Evolutionary conservation across 1,284 basidiomycete species (phyloP).

Genomic region (Ustilago loliicola): DNA sequence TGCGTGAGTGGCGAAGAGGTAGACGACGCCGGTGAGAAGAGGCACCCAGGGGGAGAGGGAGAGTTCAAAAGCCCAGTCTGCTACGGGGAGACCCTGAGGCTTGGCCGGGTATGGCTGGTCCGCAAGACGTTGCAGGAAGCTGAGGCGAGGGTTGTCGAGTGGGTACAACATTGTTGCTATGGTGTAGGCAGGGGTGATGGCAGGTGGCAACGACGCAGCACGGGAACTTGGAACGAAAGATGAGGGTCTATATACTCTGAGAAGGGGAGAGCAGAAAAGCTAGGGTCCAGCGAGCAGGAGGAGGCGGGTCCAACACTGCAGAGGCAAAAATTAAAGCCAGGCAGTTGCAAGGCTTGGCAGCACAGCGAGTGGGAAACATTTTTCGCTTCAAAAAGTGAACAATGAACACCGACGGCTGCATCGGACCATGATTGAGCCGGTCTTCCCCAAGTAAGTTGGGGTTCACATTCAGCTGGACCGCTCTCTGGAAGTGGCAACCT

Average conservation of each 20-base stretch:
- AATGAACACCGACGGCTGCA: background rate
- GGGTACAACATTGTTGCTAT: slow-evolving; percentile 34
- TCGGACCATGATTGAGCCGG: background rate
- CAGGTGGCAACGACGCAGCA: background rate
- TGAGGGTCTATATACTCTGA: background rate
- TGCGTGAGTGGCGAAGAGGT: slow-evolving; percentile 53
- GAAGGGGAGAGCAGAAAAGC: too few relatives aligned
- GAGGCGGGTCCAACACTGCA: background rate
- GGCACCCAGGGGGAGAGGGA: slow-evolving; percentile 51
- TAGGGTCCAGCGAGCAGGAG: background rate
- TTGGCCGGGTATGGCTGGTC: slow-evolving; percentile 54
- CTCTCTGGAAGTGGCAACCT: background rate
- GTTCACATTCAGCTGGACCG: background rate
- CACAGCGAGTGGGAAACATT: background rate
- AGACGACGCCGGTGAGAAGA: slow-evolving; percentile 37
- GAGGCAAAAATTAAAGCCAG: background rate
- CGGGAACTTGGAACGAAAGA: too few relatives aligned
- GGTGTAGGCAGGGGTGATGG: background rate
- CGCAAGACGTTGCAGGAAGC: slow-evolving; percentile 35
- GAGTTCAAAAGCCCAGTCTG: slow-evolving; percentile 51
- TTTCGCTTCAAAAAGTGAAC: slow-evolving; percentile 4
- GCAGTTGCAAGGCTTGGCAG: slow-evolving; percentile 5
- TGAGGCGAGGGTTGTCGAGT: slow-evolving; percentile 49
- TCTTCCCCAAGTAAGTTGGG: background rate
- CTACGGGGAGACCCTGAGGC: slow-evolving; percentile 46